Evolutionary conservation across 306 rosid species (phyloP).

Genomic region (Coriaria nepalensis): DNA sequence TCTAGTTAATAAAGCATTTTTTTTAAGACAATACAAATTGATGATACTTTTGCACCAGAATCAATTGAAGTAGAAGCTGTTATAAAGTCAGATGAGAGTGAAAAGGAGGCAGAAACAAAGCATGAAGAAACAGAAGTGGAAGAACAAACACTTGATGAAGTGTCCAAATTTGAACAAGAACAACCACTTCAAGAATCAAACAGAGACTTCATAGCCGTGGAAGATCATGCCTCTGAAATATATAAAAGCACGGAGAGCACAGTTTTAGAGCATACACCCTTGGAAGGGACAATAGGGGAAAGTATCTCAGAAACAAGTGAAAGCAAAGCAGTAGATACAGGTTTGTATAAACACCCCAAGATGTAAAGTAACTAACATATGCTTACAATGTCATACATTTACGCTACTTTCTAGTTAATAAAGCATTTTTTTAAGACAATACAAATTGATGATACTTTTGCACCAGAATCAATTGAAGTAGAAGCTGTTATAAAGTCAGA

Average conservation of each 20-base stretch:
- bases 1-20: too few species aligned
- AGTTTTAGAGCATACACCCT: not conserved
- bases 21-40: too few species aligned
- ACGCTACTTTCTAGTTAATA: too few species aligned
- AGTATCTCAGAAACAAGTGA: conserved; percentile 8
- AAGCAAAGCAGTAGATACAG: conserved; percentile 8
- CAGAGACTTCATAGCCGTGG: not conserved
- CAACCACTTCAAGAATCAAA: conserved; percentile 7
- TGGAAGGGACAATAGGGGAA: conserved; percentile 12
- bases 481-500: conserved; percentile 13
- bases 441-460: too few species aligned
- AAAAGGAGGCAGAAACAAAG: conserved; percentile 7
- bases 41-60: conserved; percentile 5
- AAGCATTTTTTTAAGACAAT: too few species aligned
- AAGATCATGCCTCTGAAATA: conserved; percentile 14
- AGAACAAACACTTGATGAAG: conserved; percentile 6
- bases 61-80: conserved; percentile 13
- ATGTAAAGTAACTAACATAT: too few species aligned
- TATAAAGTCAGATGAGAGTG: conserved; percentile 7
- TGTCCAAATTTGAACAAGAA: conserved; percentile 12
- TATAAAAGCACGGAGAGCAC: conserved; percentile 5
- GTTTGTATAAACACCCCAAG: too few species aligned
- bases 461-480: conserved; percentile 9
- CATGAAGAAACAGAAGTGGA: conserved; percentile 17
- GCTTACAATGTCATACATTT: too few species aligned